Evolutionary conservation across 1,284 basidiomycete species (phyloP).

Genomic region (Puccinia novopanici): DNA sequence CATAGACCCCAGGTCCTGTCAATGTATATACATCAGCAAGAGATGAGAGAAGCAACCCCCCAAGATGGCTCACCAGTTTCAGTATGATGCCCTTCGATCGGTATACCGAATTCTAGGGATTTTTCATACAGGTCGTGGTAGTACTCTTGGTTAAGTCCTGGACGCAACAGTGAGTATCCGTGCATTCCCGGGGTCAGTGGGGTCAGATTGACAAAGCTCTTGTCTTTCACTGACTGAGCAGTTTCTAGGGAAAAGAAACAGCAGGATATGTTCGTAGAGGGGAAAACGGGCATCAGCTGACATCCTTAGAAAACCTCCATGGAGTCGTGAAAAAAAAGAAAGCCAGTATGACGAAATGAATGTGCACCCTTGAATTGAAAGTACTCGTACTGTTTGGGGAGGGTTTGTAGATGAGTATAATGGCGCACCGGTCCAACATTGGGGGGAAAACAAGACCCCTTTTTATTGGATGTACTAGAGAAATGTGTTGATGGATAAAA

Average conservation of each 20-base stretch:
- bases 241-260: constrained; percentile 66
- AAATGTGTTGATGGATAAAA: constrained; percentile 61
- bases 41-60: not conserved
- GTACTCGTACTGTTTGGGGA: constrained; percentile 43
- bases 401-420: not conserved
- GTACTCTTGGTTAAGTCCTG: constrained; percentile 75
- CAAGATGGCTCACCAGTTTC: constrained; percentile 45
- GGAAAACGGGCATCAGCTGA: constrained; percentile 6
- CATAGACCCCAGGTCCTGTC: constrained; percentile 68
- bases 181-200: constrained; percentile 81
- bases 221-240: constrained; percentile 71
- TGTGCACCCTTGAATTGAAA: constrained; percentile 50
- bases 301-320: not conserved
- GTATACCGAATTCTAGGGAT: constrained; percentile 72
- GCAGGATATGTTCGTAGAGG: not conserved
- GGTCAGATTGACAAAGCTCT: constrained; percentile 73
- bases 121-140: constrained; percentile 85
- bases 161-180: constrained; percentile 59
- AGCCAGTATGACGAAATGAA: not conserved
- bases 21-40: constrained; percentile 61
- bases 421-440: not conserved
- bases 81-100: constrained; percentile 81
- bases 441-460: not conserved
- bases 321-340: not conserved
- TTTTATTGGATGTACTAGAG: not conserved